A percentile compares a stretch with the other conserved stretches of the same genome.
Conservation (phyloP, 1,284 basidiomycete genomes). For the Apiotrichum siamense region DNA sequence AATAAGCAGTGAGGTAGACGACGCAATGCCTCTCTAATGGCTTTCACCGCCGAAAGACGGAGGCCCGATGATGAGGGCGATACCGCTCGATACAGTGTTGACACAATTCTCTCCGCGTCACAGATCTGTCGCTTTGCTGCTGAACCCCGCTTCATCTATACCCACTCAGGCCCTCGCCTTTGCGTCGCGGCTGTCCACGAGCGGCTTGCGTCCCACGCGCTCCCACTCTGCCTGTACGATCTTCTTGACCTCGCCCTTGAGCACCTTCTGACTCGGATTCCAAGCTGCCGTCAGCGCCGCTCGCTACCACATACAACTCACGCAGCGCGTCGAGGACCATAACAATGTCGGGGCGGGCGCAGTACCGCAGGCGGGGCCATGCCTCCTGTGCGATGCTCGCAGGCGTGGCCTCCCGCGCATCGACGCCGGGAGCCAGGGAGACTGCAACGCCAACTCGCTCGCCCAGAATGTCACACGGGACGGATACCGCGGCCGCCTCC, state of each 20-base stretch:
- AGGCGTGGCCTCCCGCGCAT: background rate
- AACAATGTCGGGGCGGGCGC: slow-evolving; percentile 6
- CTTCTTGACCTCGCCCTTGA: slow-evolving; percentile 5
- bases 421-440: slow-evolving; percentile 18
- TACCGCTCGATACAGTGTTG: too few species aligned
- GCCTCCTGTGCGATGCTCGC: too few species aligned
- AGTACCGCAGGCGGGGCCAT: slow-evolving; percentile 8
- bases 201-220: too few species aligned
- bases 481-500: slow-evolving; percentile 32
- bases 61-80: too few species aligned
- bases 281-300: background rate
- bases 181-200: too few species aligned
- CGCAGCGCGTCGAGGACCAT: slow-evolving; percentile 10
- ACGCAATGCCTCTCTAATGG: too few species aligned
- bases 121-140: too few species aligned
- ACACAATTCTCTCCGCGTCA: too few species aligned
- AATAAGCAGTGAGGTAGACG: too few species aligned
- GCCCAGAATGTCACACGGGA: slow-evolving; percentile 29
- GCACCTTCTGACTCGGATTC: slow-evolving; percentile 2
- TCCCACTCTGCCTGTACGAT: slow-evolving; percentile 23
- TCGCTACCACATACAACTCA: background rate
- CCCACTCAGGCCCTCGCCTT: too few species aligned
- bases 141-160: too few species aligned
- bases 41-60: too few species aligned
- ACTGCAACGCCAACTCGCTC: slow-evolving; percentile 36